phyloP scores from a whole-genome alignment of 1,284 basidiomycete species.

The Chondrostereum purpureum region DNA sequence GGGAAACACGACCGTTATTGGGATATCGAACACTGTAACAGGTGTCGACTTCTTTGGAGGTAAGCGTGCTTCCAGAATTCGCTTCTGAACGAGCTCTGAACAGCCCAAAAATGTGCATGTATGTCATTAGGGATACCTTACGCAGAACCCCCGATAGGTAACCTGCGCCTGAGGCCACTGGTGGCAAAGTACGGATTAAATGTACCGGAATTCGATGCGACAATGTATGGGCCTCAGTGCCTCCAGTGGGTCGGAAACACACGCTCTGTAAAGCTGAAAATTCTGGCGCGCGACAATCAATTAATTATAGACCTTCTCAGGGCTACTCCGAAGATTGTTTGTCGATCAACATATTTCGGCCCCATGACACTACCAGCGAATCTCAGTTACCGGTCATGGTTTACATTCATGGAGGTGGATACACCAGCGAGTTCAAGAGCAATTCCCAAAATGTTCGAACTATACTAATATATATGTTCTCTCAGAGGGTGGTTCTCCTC shows the following conservation, averaged over 20 bases:
- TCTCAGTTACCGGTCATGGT: constrained; percentile 13
- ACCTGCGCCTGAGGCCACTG: background rate
- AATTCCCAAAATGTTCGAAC: background rate
- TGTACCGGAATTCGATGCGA: background rate
- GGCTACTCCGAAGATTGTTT: constrained; percentile 25
- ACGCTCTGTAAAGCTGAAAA: no score
- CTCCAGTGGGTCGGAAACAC: background rate
- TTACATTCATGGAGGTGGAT: constrained; percentile 22
- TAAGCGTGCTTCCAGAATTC: background rate
- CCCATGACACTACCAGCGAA: background rate
- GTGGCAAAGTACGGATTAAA: background rate
- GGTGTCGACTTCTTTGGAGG: background rate
- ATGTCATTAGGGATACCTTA: constrained; percentile 3
- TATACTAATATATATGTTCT: background rate
- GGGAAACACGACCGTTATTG: background rate
- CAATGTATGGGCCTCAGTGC: background rate
- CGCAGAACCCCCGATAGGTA: constrained; percentile 1
- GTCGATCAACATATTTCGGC: constrained; percentile 20
- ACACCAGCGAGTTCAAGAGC: background rate
- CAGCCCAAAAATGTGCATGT: no score
- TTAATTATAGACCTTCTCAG: no score
- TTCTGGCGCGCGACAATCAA: no score
- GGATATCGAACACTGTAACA: background rate
- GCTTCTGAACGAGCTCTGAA: no score
- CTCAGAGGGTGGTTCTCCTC: background rate